A percentile compares a stretch with the other conserved stretches of the same genome.
phyloP scores from a whole-genome alignment of 345 rosid species.

The Orychophragmus violaceus region DNA sequence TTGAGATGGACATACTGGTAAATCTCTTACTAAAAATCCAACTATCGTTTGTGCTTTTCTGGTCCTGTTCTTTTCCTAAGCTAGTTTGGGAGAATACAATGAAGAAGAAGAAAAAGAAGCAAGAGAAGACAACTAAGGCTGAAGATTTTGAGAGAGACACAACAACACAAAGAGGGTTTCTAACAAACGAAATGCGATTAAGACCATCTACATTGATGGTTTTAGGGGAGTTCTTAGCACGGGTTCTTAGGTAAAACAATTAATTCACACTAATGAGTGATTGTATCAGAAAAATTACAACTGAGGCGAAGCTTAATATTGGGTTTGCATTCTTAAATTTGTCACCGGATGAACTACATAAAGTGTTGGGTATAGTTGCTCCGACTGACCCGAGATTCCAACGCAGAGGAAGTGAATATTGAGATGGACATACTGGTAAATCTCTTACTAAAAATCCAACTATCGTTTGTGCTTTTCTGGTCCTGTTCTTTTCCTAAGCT shows the following conservation, averaged over 20 bases:
- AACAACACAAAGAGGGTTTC: no score
- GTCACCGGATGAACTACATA: slow-evolving; percentile 67
- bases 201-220: no score
- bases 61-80: no score
- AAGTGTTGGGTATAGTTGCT: slow-evolving; percentile 77
- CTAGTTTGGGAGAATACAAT: no score
- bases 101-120: no score
- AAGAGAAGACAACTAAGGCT: no score
- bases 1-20: slow-evolving; percentile 87
- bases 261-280: background rate
- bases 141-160: no score
- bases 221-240: background rate
- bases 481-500: no score
- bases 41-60: background rate
- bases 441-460: background rate
- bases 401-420: slow-evolving; percentile 67
- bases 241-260: no score
- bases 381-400: slow-evolving; percentile 56
- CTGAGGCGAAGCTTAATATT: slow-evolving; percentile 64
- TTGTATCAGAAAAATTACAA: slow-evolving; percentile 53
- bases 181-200: no score
- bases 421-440: slow-evolving; percentile 81
- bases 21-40: background rate
- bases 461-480: background rate
- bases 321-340: slow-evolving; percentile 52